Evolutionary conservation across 2,329 filamentous ascomycete species (phyloP).

Genomic region (Monilinia laxa): DNA sequence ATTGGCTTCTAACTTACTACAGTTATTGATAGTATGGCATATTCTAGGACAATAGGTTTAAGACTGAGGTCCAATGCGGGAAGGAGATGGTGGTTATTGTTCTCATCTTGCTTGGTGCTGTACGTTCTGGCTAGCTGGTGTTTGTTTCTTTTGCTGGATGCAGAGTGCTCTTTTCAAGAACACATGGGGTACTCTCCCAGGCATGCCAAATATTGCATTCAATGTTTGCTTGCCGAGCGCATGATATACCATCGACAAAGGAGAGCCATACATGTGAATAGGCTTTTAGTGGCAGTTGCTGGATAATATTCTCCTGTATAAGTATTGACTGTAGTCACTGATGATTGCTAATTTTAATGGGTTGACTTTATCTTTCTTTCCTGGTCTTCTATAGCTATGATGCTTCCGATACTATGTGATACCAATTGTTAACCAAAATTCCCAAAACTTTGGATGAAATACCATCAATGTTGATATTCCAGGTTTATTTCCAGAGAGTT

Average conservation of each 20-base stretch:
- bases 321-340: not conserved
- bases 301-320: not conserved
- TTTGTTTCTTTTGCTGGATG: not conserved
- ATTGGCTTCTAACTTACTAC: not conserved
- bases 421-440: too few relatives aligned
- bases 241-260: not conserved
- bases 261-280: not conserved
- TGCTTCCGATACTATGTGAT: too few relatives aligned
- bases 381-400: too few relatives aligned
- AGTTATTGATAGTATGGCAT: not conserved
- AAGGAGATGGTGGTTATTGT: not conserved
- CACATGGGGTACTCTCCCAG: not conserved
- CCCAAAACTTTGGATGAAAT: not conserved
- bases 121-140: not conserved
- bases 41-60: not conserved
- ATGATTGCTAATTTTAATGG: conserved; percentile 2
- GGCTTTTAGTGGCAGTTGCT: not conserved
- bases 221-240: not conserved
- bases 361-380: not conserved
- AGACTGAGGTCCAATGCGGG: not conserved
- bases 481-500: too few relatives aligned
- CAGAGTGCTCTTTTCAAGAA: not conserved
- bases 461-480: too few relatives aligned
- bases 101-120: not conserved
- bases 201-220: not conserved